Evolutionary conservation across 2,329 filamentous ascomycete species (phyloP).

Genomic region (Aschersonia sp.): DNA sequence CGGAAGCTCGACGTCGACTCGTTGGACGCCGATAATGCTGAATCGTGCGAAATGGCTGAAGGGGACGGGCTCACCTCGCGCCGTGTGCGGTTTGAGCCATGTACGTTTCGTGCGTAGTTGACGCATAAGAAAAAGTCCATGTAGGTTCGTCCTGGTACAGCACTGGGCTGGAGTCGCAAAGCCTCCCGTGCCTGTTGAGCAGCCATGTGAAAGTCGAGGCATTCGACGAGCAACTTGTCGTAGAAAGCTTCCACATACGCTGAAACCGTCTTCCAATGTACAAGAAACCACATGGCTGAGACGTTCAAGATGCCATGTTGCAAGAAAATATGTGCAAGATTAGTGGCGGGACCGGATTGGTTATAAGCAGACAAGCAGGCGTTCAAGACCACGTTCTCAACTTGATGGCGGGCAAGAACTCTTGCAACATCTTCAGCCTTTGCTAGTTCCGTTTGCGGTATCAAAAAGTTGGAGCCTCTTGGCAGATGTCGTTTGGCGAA

Average conservation of each 20-base stretch:
- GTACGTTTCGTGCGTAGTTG: conserved; percentile 12
- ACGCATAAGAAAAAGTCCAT: conserved; percentile 16
- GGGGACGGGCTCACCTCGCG: conserved; percentile 10
- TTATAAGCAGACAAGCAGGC: conserved; percentile 15
- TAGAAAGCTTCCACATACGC: conserved; percentile 14
- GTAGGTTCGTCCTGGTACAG: conserved; percentile 7
- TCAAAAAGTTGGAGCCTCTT: conserved; percentile 5
- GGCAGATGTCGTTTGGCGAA: conserved; percentile 10
- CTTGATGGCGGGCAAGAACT: conserved; percentile 9
- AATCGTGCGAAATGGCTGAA: conserved; percentile 9
- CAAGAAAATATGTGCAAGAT: conserved; percentile 14
- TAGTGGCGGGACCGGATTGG: conserved; percentile 8
- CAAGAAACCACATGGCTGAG: conserved; percentile 16
- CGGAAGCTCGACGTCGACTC: conserved; percentile 8
- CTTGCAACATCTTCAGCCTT: conserved; percentile 10
- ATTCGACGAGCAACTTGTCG: conserved; percentile 11
- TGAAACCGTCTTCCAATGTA: conserved; percentile 13
- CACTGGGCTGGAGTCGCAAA: conserved; percentile 10
- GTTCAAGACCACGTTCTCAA: conserved; percentile 15
- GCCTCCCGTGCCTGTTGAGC: conserved; percentile 13
- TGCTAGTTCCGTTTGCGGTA: conserved; percentile 11
- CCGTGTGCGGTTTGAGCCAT: conserved; percentile 5
- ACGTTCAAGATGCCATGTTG: conserved; percentile 12
- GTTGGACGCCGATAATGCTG: conserved; percentile 9
- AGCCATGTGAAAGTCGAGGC: conserved; percentile 13